Evolutionary conservation across 495 filamentous ascomycete species (phyloP).

Genomic region (Aspergillus wentii): DNA sequence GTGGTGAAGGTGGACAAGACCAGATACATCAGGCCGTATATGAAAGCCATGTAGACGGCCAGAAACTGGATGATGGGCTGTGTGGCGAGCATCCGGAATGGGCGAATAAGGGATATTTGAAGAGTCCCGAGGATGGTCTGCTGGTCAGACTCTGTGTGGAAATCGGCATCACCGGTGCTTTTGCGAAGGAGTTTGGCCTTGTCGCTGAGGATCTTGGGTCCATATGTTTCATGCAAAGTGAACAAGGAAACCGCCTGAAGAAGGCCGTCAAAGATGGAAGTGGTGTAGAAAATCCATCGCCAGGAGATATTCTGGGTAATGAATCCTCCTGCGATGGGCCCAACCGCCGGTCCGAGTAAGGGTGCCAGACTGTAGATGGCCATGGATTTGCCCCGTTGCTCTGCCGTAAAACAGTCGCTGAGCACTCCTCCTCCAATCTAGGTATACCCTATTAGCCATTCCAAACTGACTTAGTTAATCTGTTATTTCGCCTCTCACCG

Average conservation of each 20-base stretch:
- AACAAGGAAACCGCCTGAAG: conserved; percentile 62
- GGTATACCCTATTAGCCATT: no score
- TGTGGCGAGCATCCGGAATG: conserved; percentile 52
- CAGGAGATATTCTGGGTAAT: conserved; percentile 65
- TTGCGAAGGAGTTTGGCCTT: conserved; percentile 55
- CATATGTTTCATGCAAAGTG: conserved; percentile 67
- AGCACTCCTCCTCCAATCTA: conserved; percentile 60
- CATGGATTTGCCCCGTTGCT: conserved; percentile 61
- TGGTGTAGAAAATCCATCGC: conserved; percentile 66
- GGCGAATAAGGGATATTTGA: conserved; percentile 42
- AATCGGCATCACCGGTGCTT: conserved; percentile 55
- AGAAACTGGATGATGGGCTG: conserved; percentile 58
- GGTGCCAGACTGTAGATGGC: conserved; percentile 62
- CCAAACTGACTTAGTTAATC: no score
- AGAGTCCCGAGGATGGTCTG: conserved; percentile 38
- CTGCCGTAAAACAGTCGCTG: conserved; percentile 56
- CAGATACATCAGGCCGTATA: conserved; percentile 71
- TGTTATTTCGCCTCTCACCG: no score
- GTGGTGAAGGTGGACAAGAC: conserved; percentile 63
- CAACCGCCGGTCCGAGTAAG: conserved; percentile 61
- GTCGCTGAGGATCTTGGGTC: conserved; percentile 52
- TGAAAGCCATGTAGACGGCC: conserved; percentile 60
- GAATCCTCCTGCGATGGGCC: conserved; percentile 60
- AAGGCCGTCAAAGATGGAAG: conserved; percentile 55
- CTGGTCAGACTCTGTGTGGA: conserved; percentile 61